Base-by-base conservation (phyloP, 805 yeast genomes). In the Teunomyces stri region DNA sequence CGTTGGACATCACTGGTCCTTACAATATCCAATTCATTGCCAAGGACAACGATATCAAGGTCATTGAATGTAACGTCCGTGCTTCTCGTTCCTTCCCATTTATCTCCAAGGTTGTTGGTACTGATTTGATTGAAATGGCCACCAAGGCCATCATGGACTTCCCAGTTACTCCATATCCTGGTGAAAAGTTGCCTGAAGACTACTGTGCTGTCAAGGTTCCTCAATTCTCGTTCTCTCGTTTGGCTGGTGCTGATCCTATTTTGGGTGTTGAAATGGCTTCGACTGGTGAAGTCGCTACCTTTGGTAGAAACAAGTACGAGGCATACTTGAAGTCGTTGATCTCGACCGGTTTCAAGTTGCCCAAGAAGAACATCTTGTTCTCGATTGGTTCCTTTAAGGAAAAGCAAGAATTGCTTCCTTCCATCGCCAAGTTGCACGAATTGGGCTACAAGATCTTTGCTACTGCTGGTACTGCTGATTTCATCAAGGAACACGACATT, bases 81-180 rank as follows among this genome's bases (percentile, higher is more conserved):
- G 99, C 99, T 31, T 92, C 98, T n/a, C 87, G 99, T 69, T 92
- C 98, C 13, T 91, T 89, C 89, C 99, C 99, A 71, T 92, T 94
- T 74, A 89, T 91, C 56, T 92, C 98, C 44, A 92, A 92, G 82
- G 97, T 90, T 60, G 90, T 90, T 54, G 97, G 97, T 55, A 90
- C 92, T 49, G 96, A 92, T 69, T 79, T 92, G 74, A 92, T 92
- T 71, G 98, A 91, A 70, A 83, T 92, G 86, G 98, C 99, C 44
- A 91, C 97, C 45, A 89, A 87, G 69, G 97, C 97, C 42, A 87
- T 92, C 60, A 83, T 85, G 82, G 97, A 92, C 56, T 63, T 85
- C 54, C 95, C 96, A 43, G 79, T 89, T 46, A 80, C 81, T 52
- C 95, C 98, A 30, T 94, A 94, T 66, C 99, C 99, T 45, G 84